A percentile compares a stretch with the other conserved stretches of the same genome.
Evolutionary conservation across 768 basidiomycete genomes (phyloP).

Genomic region (Boletus reticuloceps): DNA sequence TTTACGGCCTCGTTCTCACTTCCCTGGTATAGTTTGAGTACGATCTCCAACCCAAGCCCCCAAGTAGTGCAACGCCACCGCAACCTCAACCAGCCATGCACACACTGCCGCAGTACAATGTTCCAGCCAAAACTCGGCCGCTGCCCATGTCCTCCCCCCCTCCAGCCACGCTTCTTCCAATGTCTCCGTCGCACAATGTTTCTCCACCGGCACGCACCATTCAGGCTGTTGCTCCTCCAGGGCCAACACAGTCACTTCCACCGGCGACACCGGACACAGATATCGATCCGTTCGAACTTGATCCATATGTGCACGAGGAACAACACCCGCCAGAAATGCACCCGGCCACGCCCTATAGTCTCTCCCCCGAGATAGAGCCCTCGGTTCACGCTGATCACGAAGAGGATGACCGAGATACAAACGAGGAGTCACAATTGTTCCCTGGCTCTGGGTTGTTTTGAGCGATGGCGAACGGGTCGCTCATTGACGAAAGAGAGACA

Average conservation of each 20-base stretch:
- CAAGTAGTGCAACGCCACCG: slow-evolving; percentile 9
- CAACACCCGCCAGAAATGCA: slow-evolving; percentile 7
- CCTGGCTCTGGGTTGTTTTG: slow-evolving; percentile 44
- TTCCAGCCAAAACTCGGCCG: slow-evolving; percentile 6
- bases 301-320: slow-evolving; percentile 25
- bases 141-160: slow-evolving; percentile 12
- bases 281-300: slow-evolving; percentile 34
- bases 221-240: slow-evolving; percentile 9
- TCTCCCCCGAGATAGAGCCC: slow-evolving; percentile 23
- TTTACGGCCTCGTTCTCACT: slow-evolving; percentile 2
- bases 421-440: slow-evolving; percentile 39
- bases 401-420: slow-evolving; percentile 21
- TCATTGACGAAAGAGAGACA: no score
- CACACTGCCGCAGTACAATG: slow-evolving; percentile 10
- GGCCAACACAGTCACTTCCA: slow-evolving; percentile 14
- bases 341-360: slow-evolving; percentile 24
- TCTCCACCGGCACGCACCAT: slow-evolving; percentile 3
- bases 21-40: slow-evolving; percentile 38
- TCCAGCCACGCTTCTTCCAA: slow-evolving; percentile 8
- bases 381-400: slow-evolving; percentile 10
- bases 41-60: slow-evolving; percentile 27
- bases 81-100: slow-evolving; percentile 11
- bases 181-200: slow-evolving; percentile 1
- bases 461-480: neutral
- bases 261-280: slow-evolving; percentile 28